These are phyloP conservation scores for Huntiella decipiens DNA, from an alignment of 2,329 filamentous ascomycete genomes.

Conservation along the genomic window DNA sequence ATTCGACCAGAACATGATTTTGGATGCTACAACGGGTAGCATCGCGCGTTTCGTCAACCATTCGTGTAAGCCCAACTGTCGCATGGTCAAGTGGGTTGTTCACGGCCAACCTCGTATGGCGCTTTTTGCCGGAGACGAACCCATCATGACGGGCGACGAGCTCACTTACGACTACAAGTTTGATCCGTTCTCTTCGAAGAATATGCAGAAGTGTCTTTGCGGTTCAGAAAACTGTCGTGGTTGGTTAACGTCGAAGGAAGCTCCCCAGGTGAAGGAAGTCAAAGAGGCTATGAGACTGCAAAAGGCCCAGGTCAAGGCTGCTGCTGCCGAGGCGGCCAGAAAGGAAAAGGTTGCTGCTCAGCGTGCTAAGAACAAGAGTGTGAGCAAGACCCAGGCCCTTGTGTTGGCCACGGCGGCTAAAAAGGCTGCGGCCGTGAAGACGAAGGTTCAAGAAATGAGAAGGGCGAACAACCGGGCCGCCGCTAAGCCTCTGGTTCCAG, in stretches of 20 bases:
- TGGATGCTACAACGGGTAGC: constrained; percentile 87
- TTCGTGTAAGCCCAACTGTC: constrained; percentile 87
- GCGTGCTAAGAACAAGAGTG: constrained; percentile 13
- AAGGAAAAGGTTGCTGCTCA: constrained; percentile 15
- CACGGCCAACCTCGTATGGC: constrained; percentile 89
- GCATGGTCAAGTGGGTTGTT: constrained; percentile 97
- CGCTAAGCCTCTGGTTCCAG: neutral
- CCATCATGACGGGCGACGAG: constrained; percentile 88
- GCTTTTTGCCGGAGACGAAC: constrained; percentile 74
- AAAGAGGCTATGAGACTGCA: constrained; percentile 17
- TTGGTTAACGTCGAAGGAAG: constrained; percentile 41
- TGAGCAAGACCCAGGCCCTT: constrained; percentile 15
- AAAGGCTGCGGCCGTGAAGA: constrained; percentile 3
- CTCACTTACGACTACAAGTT: constrained; percentile 83
- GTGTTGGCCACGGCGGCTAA: constrained; percentile 5
- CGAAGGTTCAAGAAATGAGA: constrained; percentile 2
- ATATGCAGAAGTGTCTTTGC: constrained; percentile 47
- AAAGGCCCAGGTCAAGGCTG: constrained; percentile 25
- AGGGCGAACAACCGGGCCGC: neutral
- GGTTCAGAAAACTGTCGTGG: constrained; percentile 45
- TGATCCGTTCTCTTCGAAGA: constrained; percentile 49
- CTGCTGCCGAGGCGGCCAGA: constrained; percentile 26
- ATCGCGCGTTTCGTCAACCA: constrained; percentile 98
- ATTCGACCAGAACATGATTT: constrained; percentile 96
- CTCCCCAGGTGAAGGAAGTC: constrained; percentile 26